Conservation (phyloP, 2,329 filamentous ascomycete species). For the Aureobasidium melanogenum region DNA sequence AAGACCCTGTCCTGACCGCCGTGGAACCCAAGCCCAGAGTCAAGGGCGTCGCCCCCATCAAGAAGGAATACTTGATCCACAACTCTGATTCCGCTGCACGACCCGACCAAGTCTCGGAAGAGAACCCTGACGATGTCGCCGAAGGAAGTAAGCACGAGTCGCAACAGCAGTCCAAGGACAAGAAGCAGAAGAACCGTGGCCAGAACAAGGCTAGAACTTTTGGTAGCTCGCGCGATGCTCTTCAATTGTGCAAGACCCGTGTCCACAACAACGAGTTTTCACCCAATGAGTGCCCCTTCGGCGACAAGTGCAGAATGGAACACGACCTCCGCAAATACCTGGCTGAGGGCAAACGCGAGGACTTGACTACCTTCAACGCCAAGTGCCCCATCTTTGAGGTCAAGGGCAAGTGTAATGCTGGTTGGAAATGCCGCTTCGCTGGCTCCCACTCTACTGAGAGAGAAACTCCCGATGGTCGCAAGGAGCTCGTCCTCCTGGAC, state of each 20-base stretch:
- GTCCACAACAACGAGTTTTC: conserved; percentile 71
- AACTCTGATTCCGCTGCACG: conserved; percentile 17
- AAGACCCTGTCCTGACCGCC: conserved; percentile 17
- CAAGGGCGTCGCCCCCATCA: conserved; percentile 61
- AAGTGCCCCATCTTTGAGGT: conserved; percentile 74
- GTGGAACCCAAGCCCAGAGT: conserved; percentile 24
- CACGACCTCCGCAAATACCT: conserved; percentile 85
- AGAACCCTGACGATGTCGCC: conserved; percentile 29
- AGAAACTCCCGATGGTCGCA: conserved; percentile 66
- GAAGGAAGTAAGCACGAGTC: conserved; percentile 41
- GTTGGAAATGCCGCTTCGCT: conserved; percentile 93
- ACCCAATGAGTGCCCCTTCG: conserved; percentile 64
- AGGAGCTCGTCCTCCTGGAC: conserved; percentile 67
- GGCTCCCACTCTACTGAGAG: conserved; percentile 78
- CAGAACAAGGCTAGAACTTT: conserved; percentile 81
- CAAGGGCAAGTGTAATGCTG: conserved; percentile 67
- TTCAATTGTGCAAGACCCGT: conserved; percentile 69
- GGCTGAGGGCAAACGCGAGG: conserved; percentile 67
- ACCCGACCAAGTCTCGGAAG: conserved; percentile 12
- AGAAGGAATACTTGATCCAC: conserved; percentile 53
- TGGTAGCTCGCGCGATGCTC: conserved; percentile 66
- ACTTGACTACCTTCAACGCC: conserved; percentile 66
- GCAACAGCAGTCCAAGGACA: conserved; percentile 35
- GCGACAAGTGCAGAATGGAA: conserved; percentile 68
- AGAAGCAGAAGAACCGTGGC: conserved; percentile 51